A percentile compares a stretch with the other conserved stretches of the same genome.
phyloP scores from a whole-genome alignment of 108 stramenopile genomes.

The Phaeodactylum tricornutum region DNA sequence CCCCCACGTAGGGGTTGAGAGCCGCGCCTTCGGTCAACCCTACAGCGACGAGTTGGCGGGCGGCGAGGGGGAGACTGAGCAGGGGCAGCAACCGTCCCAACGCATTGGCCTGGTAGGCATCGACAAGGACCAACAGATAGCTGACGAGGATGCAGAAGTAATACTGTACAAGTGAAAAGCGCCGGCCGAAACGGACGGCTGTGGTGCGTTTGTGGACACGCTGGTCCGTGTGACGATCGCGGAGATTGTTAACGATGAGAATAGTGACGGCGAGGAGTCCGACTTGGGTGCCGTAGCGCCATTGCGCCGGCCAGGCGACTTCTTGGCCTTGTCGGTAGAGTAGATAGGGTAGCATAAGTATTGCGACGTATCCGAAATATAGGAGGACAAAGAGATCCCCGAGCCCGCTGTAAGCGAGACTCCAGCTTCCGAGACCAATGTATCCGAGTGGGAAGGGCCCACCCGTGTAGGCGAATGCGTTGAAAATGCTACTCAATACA shows the following conservation, averaged over 20 bases:
- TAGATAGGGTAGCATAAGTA: conserved; percentile 55
- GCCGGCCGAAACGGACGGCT: conserved; percentile 75
- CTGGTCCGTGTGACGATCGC: conserved; percentile 79
- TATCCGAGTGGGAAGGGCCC: conserved; percentile 85
- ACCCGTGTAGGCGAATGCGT: conserved; percentile 82
- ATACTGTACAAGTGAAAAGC: conserved; percentile 59
- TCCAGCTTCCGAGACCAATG: conserved; percentile 55
- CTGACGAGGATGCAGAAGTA: conserved; percentile 21
- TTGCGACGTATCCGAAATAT: conserved; percentile 85
- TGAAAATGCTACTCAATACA: conserved; percentile 53
- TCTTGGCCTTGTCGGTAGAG: neutral
- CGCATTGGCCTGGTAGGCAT: too few relatives aligned
- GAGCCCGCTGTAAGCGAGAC: conserved; percentile 78
- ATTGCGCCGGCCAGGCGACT: conserved; percentile 11
- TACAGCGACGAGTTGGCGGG: conserved; percentile 36
- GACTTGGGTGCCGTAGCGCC: conserved; percentile 37
- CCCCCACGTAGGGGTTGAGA: conserved; percentile 74
- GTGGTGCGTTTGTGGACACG: conserved; percentile 57
- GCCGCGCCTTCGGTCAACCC: conserved; percentile 57
- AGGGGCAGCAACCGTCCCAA: conserved; percentile 37
- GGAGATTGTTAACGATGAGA: conserved; percentile 85
- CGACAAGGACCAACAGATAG: conserved; percentile 28
- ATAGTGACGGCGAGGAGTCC: conserved; percentile 71
- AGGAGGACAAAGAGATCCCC: conserved; percentile 84
- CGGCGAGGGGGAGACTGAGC: conserved; percentile 49